Evolutionary conservation across 495 filamentous ascomycete genomes (phyloP), one percentile per base, ranked within the genome.

Genomic region (Amniculicola lignicola): DNA sequence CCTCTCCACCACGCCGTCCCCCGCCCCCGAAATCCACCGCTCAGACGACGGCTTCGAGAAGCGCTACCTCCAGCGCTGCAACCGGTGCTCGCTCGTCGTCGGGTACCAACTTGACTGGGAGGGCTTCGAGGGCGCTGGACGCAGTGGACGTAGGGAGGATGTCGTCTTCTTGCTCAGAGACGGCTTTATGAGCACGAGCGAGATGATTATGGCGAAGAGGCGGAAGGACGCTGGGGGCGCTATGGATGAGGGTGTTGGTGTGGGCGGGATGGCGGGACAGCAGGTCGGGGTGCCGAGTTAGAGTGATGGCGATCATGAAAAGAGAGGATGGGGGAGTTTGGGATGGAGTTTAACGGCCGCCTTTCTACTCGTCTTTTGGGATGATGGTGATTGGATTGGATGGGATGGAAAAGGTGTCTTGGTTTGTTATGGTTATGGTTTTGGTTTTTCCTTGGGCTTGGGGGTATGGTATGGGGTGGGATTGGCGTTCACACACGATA

Each of bases 21-120:
- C 72, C 0, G 74, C 75, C 12, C 63, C 79, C 16, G 74, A 79
- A 3, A 68, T 90, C 0, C 71, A 88, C 14, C 68, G 78, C 3
- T 73, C 82, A 2, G 78, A 79, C 57, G 84, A 88, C 49, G 87
- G 87, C 19, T 89, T 88, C 45, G 87, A 90, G 74, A 88, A 87
- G 74, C 67, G 87, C 22, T 67, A 77, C 38, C 57, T 83, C 15
- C 70, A 75, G 43, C 69, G 79, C 19, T 89, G 87, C 69, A 80
- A 75, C 2, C 68, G 86, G 53, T 90, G 87, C 71, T 71, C 75
- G 22, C 62, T 87, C 19, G 71, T 80, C 2, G 74, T 87, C 39
- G 87, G 82, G 28, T 90, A 90, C 70, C 69, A 74, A 55, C 62
- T 81, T 2, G 75, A 77, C 46, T 66, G 65, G 54, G 46, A 49